Conservation (phyloP, 345 rosid genomes). For the Triadica sebifera region DNA sequence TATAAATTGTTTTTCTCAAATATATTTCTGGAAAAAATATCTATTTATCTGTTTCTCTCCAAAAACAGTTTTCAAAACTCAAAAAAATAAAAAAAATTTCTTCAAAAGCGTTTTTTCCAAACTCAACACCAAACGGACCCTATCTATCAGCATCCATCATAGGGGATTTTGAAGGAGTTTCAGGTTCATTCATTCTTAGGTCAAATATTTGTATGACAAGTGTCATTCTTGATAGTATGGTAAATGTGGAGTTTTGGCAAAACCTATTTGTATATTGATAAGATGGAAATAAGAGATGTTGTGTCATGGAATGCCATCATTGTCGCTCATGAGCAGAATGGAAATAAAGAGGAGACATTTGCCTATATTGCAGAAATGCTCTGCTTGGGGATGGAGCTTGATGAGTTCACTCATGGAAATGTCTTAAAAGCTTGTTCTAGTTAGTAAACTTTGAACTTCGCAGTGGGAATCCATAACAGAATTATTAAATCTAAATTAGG, state of each 20-base stretch:
- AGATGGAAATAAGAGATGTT: conserved; percentile 73
- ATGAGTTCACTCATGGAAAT: conserved; percentile 91
- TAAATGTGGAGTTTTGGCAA: conserved; percentile 68
- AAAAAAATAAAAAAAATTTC: too few species aligned
- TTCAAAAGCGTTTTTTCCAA: too few species aligned
- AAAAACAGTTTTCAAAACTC: too few species aligned
- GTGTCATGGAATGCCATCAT: conserved; percentile 95
- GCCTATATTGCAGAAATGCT: conserved; percentile 65
- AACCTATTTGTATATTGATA: conserved; percentile 56
- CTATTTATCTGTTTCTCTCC: too few species aligned
- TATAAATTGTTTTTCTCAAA: too few species aligned
- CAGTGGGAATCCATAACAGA: conserved; percentile 70
- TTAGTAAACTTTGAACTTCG: conserved; percentile 48
- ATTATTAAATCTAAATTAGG: conserved; percentile 71
- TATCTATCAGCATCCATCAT: conserved; percentile 48
- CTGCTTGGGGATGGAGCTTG: conserved; percentile 60
- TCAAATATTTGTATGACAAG: conserved; percentile 63
- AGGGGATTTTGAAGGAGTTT: conserved; percentile 61
- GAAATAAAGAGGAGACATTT: conserved; percentile 52
- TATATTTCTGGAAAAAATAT: too few species aligned
- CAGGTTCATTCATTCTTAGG: conserved; percentile 55
- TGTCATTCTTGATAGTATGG: conserved; percentile 88
- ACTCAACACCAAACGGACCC: too few species aligned
- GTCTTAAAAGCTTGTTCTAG: conserved; percentile 79
- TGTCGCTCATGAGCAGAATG: conserved; percentile 79